Base-by-base conservation (phyloP, 2,329 filamentous ascomycete species). In the Claviceps sp. region DNA sequence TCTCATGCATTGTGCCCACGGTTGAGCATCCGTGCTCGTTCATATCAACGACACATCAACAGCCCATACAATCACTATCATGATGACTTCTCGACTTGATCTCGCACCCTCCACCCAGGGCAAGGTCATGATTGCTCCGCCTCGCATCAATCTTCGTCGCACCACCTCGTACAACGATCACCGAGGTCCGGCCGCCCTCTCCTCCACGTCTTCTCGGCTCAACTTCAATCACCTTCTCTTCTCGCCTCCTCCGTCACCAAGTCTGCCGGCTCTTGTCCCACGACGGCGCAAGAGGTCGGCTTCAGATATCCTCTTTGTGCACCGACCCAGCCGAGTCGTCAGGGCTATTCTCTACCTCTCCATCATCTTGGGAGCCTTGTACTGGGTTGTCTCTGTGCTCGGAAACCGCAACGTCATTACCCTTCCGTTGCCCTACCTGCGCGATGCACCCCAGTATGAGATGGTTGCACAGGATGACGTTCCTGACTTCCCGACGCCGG, bases 401-500 rank as follows among this genome's bases (percentile, higher is more conserved):
- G 58, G 63, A 42, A 57, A 61, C 40, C 56, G 59, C 26, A 56
- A 64, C 53, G 59, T 56, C 17, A 59, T 66, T 4, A 60, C 59
- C 14, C 60, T 60, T n/a, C 58, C 60, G 14, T 60, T 62, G 61
- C 61, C 62, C 3, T 80, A 80, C 61, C 69, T 79, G 66, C 48
- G 64, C 58, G 41, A 61, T 17, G 70, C 76, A 30, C 30, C 30
- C 47, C 70, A 79, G 48, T 84, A 81, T 63, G 82, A 87, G 60
- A 81, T 87, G 74, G 76, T 86, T 7, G 78, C 75, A 40, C 80
- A 80, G 55, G 76, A 81, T 55, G 72, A 72, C 43, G 65, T 89
- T n/a, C 86, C 87, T 0, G 75, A 84, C 30, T 81, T 86, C 56
- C 83, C 87, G 0, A 85, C 84, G 0, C 85, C 87, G 0, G 74